Conservation (phyloP, 2,329 filamentous ascomycete species). For the Trichoderma lentiforme region DNA sequence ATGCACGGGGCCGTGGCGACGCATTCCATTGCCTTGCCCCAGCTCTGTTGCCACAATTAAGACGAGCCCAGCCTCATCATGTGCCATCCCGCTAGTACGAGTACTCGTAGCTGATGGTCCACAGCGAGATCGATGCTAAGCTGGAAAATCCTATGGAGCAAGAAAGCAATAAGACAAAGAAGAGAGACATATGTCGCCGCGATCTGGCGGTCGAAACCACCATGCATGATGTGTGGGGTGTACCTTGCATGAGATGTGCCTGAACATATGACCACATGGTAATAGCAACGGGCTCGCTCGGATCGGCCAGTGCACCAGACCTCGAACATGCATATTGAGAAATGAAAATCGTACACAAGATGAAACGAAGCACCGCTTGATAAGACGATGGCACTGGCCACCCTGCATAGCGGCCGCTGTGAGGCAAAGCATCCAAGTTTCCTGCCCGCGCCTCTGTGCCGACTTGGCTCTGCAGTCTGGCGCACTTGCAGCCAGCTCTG, state of each 20-base stretch:
- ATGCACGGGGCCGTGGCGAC: slow-evolving; percentile 29
- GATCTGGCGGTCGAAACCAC: background rate
- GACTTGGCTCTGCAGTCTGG: background rate
- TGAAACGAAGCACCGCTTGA: slow-evolving; percentile 11
- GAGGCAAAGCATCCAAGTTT: background rate
- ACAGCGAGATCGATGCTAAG: background rate
- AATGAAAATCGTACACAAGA: background rate
- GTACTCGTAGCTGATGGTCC: background rate
- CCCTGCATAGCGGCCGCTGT: slow-evolving; percentile 3
- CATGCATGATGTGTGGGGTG: background rate
- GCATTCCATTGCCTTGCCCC: slow-evolving; percentile 28
- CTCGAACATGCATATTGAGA: background rate
- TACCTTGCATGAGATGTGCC: background rate
- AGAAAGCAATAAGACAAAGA: slow-evolving; percentile 15
- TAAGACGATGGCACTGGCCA: slow-evolving; percentile 12
- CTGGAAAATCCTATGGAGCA: background rate
- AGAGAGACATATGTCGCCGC: slow-evolving; percentile 3
- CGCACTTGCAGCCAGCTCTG: slow-evolving; percentile 3
- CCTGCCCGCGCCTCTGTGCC: background rate
- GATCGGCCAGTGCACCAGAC: background rate
- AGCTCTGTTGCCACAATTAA: background rate
- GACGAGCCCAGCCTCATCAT: slow-evolving; percentile 4
- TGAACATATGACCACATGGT: background rate
- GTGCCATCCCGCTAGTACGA: background rate
- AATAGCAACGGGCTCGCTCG: slow-evolving; percentile 7